Conservation (phyloP, 164 flowering plant species). For the Chimonanthus salicifolius region DNA sequence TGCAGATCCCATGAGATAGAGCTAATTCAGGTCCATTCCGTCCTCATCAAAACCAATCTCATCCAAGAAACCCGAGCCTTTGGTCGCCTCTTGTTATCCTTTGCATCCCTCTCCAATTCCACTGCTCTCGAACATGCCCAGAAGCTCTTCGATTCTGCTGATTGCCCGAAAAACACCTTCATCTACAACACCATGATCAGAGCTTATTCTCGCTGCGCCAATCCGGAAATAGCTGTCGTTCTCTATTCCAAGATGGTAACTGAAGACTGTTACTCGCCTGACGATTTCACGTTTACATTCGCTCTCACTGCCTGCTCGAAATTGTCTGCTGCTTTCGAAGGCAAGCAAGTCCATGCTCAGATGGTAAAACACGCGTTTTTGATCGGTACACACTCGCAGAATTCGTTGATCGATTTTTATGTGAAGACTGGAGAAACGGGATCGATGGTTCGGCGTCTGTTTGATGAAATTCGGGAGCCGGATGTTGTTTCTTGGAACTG, state of each 20-base stretch:
- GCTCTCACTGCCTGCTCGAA: conserved; percentile 26
- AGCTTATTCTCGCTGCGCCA: conserved; percentile 13
- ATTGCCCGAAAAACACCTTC: conserved; percentile 18
- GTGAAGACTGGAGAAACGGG: conserved; percentile 18
- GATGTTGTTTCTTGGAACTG: conserved; percentile 26
- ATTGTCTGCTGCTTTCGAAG: conserved; percentile 18
- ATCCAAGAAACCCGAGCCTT: conserved; percentile 10
- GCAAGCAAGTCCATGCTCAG: conserved; percentile 24
- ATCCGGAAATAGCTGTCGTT: conserved; percentile 7
- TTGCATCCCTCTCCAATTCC: conserved; percentile 15
- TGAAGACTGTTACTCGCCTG: conserved; percentile 10
- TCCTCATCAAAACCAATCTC: conserved; percentile 20
- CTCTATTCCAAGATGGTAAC: conserved; percentile 15
- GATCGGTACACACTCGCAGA: conserved; percentile 20
- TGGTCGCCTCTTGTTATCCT: conserved; percentile 9
- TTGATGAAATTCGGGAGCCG: conserved; percentile 26
- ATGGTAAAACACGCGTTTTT: conserved; percentile 15
- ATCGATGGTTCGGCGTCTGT: conserved; percentile 16
- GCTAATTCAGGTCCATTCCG: conserved; percentile 22
- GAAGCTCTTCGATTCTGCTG: conserved; percentile 13
- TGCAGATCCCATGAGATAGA: conserved; percentile 15
- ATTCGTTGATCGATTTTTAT: conserved; percentile 23
- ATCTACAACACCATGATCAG: conserved; percentile 17
- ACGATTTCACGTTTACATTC: conserved; percentile 24
- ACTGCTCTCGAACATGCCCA: conserved; percentile 15